Conservation (phyloP, 108 stramenopile species). For the Skeletonema potamos region DNA sequence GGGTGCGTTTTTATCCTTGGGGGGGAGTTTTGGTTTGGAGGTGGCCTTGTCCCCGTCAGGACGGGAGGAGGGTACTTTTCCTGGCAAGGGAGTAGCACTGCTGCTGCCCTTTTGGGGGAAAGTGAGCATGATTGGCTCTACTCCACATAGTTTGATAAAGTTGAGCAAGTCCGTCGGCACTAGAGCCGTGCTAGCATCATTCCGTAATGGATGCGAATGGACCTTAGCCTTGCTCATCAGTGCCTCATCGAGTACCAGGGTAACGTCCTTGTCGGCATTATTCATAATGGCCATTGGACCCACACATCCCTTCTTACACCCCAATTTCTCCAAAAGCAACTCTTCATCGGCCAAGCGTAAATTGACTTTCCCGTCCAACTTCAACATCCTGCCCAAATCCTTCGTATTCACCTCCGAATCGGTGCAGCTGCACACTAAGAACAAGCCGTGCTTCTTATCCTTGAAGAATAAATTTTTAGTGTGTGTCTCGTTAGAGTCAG, state of each 20-base stretch:
- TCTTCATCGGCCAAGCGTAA: constrained; percentile 86
- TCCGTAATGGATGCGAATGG: constrained; percentile 88
- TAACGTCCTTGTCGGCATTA: constrained; percentile 64
- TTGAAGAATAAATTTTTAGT: constrained; percentile 91
- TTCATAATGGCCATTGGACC: constrained; percentile 85
- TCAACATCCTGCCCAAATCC: constrained; percentile 72
- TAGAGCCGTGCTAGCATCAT: constrained; percentile 82
- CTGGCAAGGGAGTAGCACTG: constrained; percentile 13
- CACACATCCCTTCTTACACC: constrained; percentile 85
- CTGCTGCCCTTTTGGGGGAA: constrained; percentile 54
- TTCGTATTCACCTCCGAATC: constrained; percentile 78
- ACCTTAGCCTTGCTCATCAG: constrained; percentile 54
- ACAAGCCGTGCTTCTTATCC: constrained; percentile 91
- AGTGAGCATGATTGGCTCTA: constrained; percentile 65
- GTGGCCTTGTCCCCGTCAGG: constrained; percentile 34
- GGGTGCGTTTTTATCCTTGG: constrained; percentile 14
- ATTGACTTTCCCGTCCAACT: constrained; percentile 89
- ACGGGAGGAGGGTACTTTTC: constrained; percentile 40
- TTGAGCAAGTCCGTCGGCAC: constrained; percentile 60
- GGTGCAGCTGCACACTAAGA: constrained; percentile 59
- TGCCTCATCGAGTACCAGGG: constrained; percentile 80
- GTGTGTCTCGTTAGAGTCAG: constrained; percentile 59
- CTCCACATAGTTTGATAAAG: constrained; percentile 58
- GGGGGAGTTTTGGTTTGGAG: constrained; percentile 36
- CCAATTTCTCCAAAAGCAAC: constrained; percentile 61